Percentiles rank a stretch among this genome's conserved stretches.
Evolutionary conservation across 306 rosid genomes (phyloP).

Genomic region (Biancaea sappan): DNA sequence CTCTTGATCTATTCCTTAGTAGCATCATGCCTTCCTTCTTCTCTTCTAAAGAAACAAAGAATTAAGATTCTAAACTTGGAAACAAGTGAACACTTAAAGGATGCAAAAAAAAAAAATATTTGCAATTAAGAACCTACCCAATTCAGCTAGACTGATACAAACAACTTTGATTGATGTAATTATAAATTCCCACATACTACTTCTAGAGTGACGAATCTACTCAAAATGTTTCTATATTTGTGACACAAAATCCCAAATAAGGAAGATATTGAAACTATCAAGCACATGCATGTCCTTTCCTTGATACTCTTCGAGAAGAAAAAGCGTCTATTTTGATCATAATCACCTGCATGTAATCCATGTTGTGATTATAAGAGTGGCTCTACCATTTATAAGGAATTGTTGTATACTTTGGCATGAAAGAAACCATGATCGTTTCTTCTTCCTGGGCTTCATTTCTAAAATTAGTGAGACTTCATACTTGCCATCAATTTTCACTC

Average conservation of each 20-base stretch:
- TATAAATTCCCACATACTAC: conserved; percentile 6
- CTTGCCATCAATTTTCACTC: conserved; percentile 21
- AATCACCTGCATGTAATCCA: conserved; percentile 39
- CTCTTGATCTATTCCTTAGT: conserved; percentile 81
- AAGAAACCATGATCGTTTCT: conserved; percentile 20
- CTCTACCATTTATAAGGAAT: conserved; percentile 24
- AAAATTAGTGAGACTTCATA: conserved; percentile 30
- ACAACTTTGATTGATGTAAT: neutral
- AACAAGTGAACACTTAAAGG: neutral
- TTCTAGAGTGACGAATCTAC: conserved; percentile 14
- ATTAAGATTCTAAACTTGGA: conserved; percentile 12
- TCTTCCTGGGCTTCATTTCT: conserved; percentile 7
- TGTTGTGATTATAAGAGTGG: conserved; percentile 30
- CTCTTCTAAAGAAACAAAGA: neutral
- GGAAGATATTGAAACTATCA: neutral
- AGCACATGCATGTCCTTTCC: conserved; percentile 4
- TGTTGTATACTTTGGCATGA: no score
- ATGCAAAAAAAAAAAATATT: neutral
- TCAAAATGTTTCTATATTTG: conserved; percentile 31
- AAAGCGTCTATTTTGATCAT: conserved; percentile 35
- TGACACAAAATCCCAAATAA: conserved; percentile 13
- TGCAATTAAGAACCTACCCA: conserved; percentile 11
- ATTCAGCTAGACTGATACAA: neutral
- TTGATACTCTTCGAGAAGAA: conserved; percentile 21
- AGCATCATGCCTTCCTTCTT: conserved; percentile 54